Evolutionary conservation across 1,139 yeast species (phyloP).

Genomic region (Yamadazyma kanchanaburiensis): DNA sequence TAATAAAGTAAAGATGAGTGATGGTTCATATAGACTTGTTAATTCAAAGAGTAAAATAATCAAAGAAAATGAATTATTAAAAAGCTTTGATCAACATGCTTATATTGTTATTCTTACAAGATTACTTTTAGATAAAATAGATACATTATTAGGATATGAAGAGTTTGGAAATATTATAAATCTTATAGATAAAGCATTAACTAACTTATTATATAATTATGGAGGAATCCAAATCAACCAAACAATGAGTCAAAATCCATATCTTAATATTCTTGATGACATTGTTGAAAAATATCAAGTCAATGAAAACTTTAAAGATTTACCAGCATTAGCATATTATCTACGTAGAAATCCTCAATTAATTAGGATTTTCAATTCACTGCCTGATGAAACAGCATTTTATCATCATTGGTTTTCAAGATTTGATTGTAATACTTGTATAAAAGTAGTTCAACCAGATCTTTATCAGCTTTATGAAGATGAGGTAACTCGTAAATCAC

Average conservation of each 20-base stretch:
- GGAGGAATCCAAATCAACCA: slow-evolving; percentile 24
- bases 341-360: slow-evolving; percentile 34
- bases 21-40: slow-evolving; percentile 13
- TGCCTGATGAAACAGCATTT: slow-evolving; percentile 44
- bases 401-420: slow-evolving; percentile 31
- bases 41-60: slow-evolving; percentile 19
- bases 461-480: slow-evolving; percentile 18
- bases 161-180: slow-evolving; percentile 25
- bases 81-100: slow-evolving; percentile 29
- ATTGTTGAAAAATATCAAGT: slow-evolving; percentile 17
- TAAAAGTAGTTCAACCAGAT: slow-evolving; percentile 26
- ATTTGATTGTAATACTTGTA: slow-evolving; percentile 15
- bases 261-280: slow-evolving; percentile 12
- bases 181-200: slow-evolving; percentile 23
- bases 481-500: slow-evolving; percentile 12
- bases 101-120: slow-evolving; percentile 31
- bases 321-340: slow-evolving; percentile 29
- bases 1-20: slow-evolving; percentile 15
- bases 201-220: slow-evolving; percentile 28
- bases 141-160: slow-evolving; percentile 33
- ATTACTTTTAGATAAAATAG: slow-evolving; percentile 30
- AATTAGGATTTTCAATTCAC: slow-evolving; percentile 34
- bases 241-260: slow-evolving; percentile 20
- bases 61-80: slow-evolving; percentile 23
- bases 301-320: slow-evolving; percentile 21